Evolutionary conservation across 225 moss, liverwort and hornwort genomes (phyloP), one percentile per base, ranked within the genome.

Genomic region (Marchantia polymorpha): DNA sequence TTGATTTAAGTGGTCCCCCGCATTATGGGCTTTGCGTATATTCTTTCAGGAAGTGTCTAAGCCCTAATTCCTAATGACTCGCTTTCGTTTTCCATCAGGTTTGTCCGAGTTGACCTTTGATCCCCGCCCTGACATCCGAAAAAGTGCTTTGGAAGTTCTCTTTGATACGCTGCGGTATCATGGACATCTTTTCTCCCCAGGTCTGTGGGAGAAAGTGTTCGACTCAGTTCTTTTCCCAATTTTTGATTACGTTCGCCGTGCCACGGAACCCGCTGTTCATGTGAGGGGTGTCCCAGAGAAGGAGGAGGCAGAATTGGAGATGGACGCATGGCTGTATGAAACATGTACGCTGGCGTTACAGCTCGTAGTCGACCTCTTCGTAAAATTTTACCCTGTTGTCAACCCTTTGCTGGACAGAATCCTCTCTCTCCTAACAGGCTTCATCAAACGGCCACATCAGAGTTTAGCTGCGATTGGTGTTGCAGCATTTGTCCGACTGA

Each of bases 281-380:
- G 77, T 81, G 58, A 84, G 77, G 59, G 92, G 92, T 82, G 85
- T 90, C 80, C 87, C 90, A 74, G 92, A 92, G 79, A 99, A 99
- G 79, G 97, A 95, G 79, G 92, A 95, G 78, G 93, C 90, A 61
- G 99, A 99, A 86, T 64, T 99, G 86, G 99, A 99, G 86, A 99
- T 99, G 99, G 99, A 99, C 81, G 95, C 90, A 16, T 99, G 99
- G 99, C 83, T 99, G 31, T 99, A 95, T 59, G 99, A 99, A 86
- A 99, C 99, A 49, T 99, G 99, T 83, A 99, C 99, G 27, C 84
- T 99, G 80, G 99, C 99, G 49, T 82, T 99, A 75, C 99, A 99
- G 90, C 92, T 99, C 71, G 95, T 99, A 65, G 99, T 99, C 39
- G 99, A 99, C 85, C 82, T 99, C 59, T 99, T 99, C 81, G 99